Evolutionary conservation across 192 early-diverging fungal genomes (phyloP).

Genomic region (Chytriomyces sp.): DNA sequence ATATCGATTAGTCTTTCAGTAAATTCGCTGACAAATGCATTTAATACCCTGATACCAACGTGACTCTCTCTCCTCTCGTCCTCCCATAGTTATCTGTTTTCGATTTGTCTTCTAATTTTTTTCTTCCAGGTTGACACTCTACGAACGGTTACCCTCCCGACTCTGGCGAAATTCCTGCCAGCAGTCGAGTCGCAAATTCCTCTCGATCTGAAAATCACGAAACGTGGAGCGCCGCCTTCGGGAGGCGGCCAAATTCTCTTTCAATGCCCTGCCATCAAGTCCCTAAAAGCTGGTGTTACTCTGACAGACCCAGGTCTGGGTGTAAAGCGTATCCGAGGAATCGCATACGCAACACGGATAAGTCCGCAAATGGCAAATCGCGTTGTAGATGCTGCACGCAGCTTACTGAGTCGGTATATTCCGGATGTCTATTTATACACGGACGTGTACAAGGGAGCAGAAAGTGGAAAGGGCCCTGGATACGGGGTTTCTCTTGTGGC

Average conservation of each 20-base stretch:
- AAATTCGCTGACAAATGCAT: neutral
- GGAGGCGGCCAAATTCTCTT: constrained; percentile 94
- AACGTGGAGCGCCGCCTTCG: constrained; percentile 85
- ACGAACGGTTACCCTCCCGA: constrained; percentile 86
- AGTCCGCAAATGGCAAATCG: constrained; percentile 95
- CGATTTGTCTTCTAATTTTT: neutral
- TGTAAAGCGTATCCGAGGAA: constrained; percentile 95
- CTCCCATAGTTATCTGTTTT: neutral
- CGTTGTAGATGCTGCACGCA: constrained; percentile 83
- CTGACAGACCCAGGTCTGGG: constrained; percentile 79
- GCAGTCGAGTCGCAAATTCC: constrained; percentile 3
- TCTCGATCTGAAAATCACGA: constrained; percentile 67
- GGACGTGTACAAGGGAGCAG: constrained; percentile 94
- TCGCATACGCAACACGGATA: constrained; percentile 89
- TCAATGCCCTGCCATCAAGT: constrained; percentile 78
- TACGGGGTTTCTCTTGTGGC: constrained; percentile 92
- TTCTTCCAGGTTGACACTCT: constrained; percentile 77
- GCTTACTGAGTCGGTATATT: constrained; percentile 88
- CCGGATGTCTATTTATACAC: constrained; percentile 98
- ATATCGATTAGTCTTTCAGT: constrained; percentile 2
- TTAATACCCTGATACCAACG: neutral
- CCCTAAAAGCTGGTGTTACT: constrained; percentile 74
- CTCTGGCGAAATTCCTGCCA: constrained; percentile 71
- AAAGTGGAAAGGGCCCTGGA: constrained; percentile 87
- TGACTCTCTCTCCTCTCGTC: neutral